Evolutionary conservation across 2,329 filamentous ascomycete species (phyloP), one percentile per base, ranked within the genome.

Genomic region (Alternaria incomplexa): DNA sequence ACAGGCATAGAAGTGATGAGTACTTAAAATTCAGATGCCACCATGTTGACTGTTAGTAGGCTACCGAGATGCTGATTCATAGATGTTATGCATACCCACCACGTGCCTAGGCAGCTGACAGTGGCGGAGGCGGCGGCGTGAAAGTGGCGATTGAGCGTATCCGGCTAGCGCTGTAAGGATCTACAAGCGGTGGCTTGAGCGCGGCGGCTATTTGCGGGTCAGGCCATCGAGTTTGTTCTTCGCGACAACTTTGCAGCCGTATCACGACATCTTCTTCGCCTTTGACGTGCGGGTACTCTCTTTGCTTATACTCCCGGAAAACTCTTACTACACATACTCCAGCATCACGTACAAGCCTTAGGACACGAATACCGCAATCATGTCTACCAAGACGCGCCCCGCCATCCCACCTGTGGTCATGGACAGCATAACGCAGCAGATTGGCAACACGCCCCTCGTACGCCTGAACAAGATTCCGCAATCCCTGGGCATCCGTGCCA

Each of bases 361-460:
- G 28, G 28, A 53, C 46, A 50, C 47, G 28, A 32, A 32, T 25
- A 60, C 61, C 58, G 56, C 66, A 55, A 70, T 15, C 48, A 86
- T 86, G 84, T 83, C 83, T 48, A 81, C 82, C 44, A 81, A 74
- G 56, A 85, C 84, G 22, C 80, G 79, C 65, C 83, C 85, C 67
- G 82, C 82, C 64, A 79, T 85, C 63, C 86, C 86, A 47, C 86
- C 87, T 3, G 82, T 84, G 65, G 84, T 85, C 61, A 86, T 89
- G 81, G 81, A 88, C 74, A 90, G 89, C 60, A 91, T 94, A 68
- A 91, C 90, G 48, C 90, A 97, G 81, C 89, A 97, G 70, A 97
- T 99, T 73, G 95, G 94, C 76, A 95, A 96, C 81, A 97, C 95
- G 44, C 96, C 96, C n/a, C 89, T 99, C 57, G 93, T 99, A 45